Evolutionary conservation across 345 rosid genomes (phyloP).

Genomic region (Citrus reticulata): DNA sequence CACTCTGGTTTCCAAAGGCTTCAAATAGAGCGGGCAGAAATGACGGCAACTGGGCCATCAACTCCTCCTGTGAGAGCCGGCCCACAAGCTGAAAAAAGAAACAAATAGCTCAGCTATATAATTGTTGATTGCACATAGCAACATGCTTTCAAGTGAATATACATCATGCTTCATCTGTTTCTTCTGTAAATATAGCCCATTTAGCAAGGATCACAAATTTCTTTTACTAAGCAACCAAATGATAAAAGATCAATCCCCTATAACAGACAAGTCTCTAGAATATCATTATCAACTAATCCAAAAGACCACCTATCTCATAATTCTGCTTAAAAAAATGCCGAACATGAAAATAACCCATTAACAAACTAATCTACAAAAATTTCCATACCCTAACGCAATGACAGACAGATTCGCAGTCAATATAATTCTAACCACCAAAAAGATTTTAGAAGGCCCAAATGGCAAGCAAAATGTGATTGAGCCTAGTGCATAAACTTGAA

Average conservation of each 20-base stretch:
- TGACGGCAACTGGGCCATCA: conserved; percentile 75
- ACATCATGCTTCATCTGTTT: neutral
- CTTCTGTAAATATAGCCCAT: neutral
- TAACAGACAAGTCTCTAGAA: neutral
- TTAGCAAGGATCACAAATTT: neutral
- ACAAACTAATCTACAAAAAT: neutral
- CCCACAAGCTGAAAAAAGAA: conserved; percentile 72
- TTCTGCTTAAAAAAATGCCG: neutral
- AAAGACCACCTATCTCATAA: neutral
- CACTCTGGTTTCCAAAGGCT: conserved; percentile 97
- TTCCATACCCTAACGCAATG: neutral
- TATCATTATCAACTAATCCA: neutral
- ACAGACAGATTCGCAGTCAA: neutral
- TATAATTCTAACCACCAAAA: neutral
- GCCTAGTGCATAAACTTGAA: neutral
- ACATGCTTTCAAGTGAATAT: neutral
- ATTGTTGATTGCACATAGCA: neutral
- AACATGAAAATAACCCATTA: neutral
- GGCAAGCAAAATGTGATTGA: neutral
- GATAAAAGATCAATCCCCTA: neutral
- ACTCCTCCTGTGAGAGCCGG: conserved; percentile 84
- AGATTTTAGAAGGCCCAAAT: neutral
- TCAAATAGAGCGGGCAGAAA: conserved; percentile 94
- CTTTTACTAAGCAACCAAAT: neutral
- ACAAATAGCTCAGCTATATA: conserved; percentile 8